Evolutionary conservation across 345 rosid species (phyloP), one percentile per base, ranked within the genome.

Genomic region (Passiflora organensis): DNA sequence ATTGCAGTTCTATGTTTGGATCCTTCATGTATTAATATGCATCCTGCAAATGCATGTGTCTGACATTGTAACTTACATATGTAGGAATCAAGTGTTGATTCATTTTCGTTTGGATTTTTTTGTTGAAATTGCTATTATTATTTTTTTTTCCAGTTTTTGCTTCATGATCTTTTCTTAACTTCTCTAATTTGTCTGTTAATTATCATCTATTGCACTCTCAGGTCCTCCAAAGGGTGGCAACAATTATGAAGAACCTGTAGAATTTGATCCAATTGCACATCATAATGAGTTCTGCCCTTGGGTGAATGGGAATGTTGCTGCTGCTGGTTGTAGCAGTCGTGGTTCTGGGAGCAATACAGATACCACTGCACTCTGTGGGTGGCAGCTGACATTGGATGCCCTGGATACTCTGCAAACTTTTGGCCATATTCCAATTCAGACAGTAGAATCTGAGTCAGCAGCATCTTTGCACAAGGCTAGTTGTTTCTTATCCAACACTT

Each of bases 281-380:
- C 99, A 89, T 68, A 83, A 89, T 67, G 80, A 78, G 68, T 89
- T 80, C 73, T 93, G 99, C 70, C 99, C 99, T 34, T 93, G 99
- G 97, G 97, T 93, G 59, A 85, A 89, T 75, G 91, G 95, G 51
- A 85, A 83, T 71, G 99, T 93, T 70, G 96, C 97, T 60, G 99
- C 96, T 63, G 99, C 99, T 68, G 96, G 99, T 56, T 75, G 83
- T 65, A 72, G 78, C 53, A 72, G 75, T 72, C 74, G 69, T 64
- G 68, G 79, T 64, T 72, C 88, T 45, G 71, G 84, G 63, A 70
- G 73, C 43, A 70, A 69, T 59, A 76, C 76, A 50, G 79, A 80
- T 55, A 67, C 74, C 13, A 73, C 73, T 55, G 93, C 85, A 6
- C 78, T 81, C 48, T 86, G 95, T 69, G 99, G 99, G 8, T 93